Conservation (phyloP, 176 grass and related monocot genomes). For the Bromus sterilis region DNA sequence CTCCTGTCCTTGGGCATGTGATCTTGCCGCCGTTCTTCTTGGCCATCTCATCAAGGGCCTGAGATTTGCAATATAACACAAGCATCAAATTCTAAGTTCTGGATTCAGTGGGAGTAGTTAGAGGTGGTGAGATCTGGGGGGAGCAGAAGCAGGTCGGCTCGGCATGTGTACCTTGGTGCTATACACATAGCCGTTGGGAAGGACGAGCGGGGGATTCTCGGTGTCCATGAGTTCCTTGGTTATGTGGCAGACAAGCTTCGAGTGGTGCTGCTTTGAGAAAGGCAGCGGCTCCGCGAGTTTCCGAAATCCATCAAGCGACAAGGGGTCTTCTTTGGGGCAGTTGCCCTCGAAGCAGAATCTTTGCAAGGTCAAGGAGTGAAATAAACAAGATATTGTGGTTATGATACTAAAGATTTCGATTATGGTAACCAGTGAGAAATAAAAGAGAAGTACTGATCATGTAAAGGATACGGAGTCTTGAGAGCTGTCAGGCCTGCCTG, state of each 20-base stretch:
- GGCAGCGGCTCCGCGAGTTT: slow-evolving; percentile 82
- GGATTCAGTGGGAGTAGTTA: neutral
- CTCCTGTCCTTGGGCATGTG: slow-evolving; percentile 79
- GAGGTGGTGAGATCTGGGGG: neutral
- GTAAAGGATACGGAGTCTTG: slow-evolving; percentile 75
- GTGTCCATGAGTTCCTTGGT: slow-evolving; percentile 98
- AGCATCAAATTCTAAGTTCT: neutral
- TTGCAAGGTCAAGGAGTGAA: slow-evolving; percentile 48
- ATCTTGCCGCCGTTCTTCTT: slow-evolving; percentile 73
- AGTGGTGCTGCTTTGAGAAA: slow-evolving; percentile 88
- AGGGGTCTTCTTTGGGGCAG: slow-evolving; percentile 89
- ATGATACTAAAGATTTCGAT: neutral
- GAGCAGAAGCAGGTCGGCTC: neutral
- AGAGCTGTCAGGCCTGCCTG: slow-evolving; percentile 92
- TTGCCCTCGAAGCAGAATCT: slow-evolving; percentile 68
- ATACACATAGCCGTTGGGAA: slow-evolving; percentile 93
- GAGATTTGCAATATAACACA: neutral
- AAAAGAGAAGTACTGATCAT: slow-evolving; percentile 13
- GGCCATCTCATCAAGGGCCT: slow-evolving; percentile 96
- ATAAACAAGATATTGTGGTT: neutral
- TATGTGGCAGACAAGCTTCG: slow-evolving; percentile 94
- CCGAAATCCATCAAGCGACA: slow-evolving; percentile 70
- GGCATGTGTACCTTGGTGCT: slow-evolving; percentile 54
- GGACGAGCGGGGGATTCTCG: slow-evolving; percentile 82
- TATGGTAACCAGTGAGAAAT: neutral